These are phyloP conservation scores for Naematelia encephala DNA, from an alignment of 768 basidiomycete species.

Conservation along the genomic window DNA sequence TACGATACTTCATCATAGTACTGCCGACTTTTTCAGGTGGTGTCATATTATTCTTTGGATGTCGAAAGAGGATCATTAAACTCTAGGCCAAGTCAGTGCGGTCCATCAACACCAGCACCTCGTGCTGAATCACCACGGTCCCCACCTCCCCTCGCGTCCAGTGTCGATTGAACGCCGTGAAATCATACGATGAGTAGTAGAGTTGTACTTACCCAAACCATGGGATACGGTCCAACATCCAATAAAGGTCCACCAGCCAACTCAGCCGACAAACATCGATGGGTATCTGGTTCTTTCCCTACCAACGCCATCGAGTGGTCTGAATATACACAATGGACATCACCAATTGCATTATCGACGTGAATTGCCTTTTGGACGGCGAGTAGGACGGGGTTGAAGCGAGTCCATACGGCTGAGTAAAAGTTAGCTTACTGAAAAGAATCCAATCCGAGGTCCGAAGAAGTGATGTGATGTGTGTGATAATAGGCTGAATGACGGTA, in stretches of 20 bases:
- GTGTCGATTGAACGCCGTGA: no score
- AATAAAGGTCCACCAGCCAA: constrained; percentile 49
- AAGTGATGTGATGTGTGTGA: no score
- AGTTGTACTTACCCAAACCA: constrained; percentile 25
- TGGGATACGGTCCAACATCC: constrained; percentile 47
- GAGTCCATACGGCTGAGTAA: constrained; percentile 45
- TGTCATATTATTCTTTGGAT: constrained; percentile 39
- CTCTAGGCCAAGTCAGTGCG: no score
- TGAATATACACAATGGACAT: constrained; percentile 36
- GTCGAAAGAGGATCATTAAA: constrained; percentile 39
- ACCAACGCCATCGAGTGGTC: constrained; percentile 35
- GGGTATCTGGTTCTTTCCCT: constrained; percentile 4
- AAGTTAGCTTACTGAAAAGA: no score
- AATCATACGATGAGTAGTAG: no score
- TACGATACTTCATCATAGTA: constrained; percentile 12
- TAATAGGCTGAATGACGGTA: neutral
- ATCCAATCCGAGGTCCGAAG: no score
- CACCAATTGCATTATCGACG: constrained; percentile 41
- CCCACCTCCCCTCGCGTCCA: no score
- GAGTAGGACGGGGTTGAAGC: constrained; percentile 47
- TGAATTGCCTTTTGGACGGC: constrained; percentile 42
- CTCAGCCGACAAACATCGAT: constrained; percentile 43
- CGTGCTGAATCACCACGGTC: no score
- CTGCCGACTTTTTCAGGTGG: constrained; percentile 29
- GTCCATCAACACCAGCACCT: no score